Evolutionary conservation across 1,139 yeast genomes (phyloP).

Genomic region (Groenewaldozyma auringiensis): DNA sequence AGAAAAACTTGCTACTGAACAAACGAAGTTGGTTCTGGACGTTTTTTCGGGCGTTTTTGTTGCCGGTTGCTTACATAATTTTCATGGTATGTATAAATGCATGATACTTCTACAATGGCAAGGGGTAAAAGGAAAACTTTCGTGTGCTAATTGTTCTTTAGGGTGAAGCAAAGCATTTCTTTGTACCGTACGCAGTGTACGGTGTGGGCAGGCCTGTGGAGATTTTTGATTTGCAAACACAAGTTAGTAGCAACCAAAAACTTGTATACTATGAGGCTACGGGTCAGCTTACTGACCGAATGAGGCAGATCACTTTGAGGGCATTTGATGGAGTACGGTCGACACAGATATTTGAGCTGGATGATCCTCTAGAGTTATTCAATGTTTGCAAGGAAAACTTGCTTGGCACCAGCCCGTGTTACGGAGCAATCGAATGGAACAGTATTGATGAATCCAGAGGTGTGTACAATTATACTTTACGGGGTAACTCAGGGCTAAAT

Average conservation of each 20-base stretch:
- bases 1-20: slow-evolving; percentile 23
- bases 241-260: slow-evolving; percentile 19
- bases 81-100: slow-evolving; percentile 25
- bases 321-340: slow-evolving; percentile 28
- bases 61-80: slow-evolving; percentile 28
- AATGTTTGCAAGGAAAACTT: slow-evolving; percentile 28
- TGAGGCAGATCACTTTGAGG: slow-evolving; percentile 22
- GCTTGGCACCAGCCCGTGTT: slow-evolving; percentile 29
- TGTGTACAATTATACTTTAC: slow-evolving; percentile 30
- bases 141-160: slow-evolving; percentile 3
- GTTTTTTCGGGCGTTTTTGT: slow-evolving; percentile 25
- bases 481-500: slow-evolving; percentile 30
- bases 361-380: slow-evolving; percentile 22
- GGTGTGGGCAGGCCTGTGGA: slow-evolving; percentile 28
- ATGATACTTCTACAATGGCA: no score
- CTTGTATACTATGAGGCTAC: slow-evolving; percentile 26
- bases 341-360: slow-evolving; percentile 21
- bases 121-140: not conserved
- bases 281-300: slow-evolving; percentile 21
- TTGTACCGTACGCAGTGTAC: slow-evolving; percentile 26
- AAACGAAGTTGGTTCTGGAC: slow-evolving; percentile 28
- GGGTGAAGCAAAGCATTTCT: slow-evolving; percentile 29
- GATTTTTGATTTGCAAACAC: slow-evolving; percentile 20
- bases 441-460: slow-evolving; percentile 18
- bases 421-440: slow-evolving; percentile 33